Base-by-base conservation (phyloP, 2,329 filamentous ascomycete species). In the Aspergillus fructus region DNA sequence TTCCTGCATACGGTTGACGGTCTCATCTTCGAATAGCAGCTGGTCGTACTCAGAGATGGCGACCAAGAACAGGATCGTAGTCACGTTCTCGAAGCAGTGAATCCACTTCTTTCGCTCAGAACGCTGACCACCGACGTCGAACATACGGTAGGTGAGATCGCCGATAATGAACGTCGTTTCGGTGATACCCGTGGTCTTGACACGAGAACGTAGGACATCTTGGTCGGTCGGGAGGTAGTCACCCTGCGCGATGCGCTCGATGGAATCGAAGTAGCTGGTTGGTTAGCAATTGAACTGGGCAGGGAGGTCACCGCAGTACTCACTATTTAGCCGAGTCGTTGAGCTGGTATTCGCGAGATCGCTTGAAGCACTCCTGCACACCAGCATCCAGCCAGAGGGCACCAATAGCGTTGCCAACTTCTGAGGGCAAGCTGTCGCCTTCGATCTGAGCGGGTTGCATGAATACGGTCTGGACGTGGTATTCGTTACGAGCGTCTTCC, bases 51-150 rank as follows among this genome's bases (percentile, higher is more conserved):
- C 93, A 66, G 92, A 96, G 68, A 97, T 96, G 77, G 93, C 93
- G 65, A 97, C 93, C 55, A 96, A 81, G 87, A 97, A 97, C 40
- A 97, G 89, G 67, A 97, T 96, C 9, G 93, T 96, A 8, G 92
- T 96, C 70, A 97, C 93, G 69, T 97, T 96, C 81, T 97, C 93
- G 78, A 97, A 97, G 81, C 93, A 96, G 81, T 97, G 93, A 68
- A 97, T 97, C 93, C 93, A 97, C 86, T 97, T 97, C 89, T 97
- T 97, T 74, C 93, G 88, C 79, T 97, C 93, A 6, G 91, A 96
- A 74, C 93, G 86, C 78, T 96, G 93, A 64, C 93, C 93, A 83
- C 93, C 93, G 46, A 97, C 93, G 71, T 97, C 93, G 78, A 96
- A 96, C 93, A 97, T 96, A 66, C 92, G 87, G 81, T 96, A 97